These are phyloP conservation scores for Backusella parvicylindrica DNA, from an alignment of 192 early-diverging fungal species.

Conservation along the genomic window DNA sequence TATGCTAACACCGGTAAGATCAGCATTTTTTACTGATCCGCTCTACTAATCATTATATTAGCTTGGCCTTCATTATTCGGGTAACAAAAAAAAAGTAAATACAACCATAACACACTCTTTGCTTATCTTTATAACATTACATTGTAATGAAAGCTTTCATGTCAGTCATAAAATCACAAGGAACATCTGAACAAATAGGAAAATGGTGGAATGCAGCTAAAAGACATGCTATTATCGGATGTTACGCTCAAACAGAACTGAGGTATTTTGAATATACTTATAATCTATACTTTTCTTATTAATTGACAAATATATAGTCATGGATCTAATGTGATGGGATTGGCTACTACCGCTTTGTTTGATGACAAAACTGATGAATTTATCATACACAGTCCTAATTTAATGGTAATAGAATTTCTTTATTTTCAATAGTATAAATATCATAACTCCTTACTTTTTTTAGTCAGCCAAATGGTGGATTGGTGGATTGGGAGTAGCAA, in stretches of 20 bases:
- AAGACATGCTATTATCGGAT: slow-evolving; percentile 72
- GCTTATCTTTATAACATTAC: not conserved
- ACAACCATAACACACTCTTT: not conserved
- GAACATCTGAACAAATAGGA: slow-evolving; percentile 64
- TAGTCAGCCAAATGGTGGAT: slow-evolving; percentile 73
- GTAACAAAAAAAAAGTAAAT: slow-evolving; percentile 31
- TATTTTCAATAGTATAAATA: not conserved
- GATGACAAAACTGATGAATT: slow-evolving; percentile 71
- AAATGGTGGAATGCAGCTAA: slow-evolving; percentile 65
- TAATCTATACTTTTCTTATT: slow-evolving; percentile 44
- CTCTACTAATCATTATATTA: not conserved
- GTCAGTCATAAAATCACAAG: slow-evolving; percentile 66
- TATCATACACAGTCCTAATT: slow-evolving; percentile 66
- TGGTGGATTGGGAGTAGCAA: slow-evolving; percentile 65
- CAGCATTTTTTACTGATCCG: not conserved
- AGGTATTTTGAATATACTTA: not conserved
- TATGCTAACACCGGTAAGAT: slow-evolving; percentile 39
- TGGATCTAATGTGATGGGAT: slow-evolving; percentile 65
- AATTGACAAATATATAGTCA: slow-evolving; percentile 22
- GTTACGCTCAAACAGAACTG: slow-evolving; percentile 81
- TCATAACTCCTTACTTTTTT: not conserved
- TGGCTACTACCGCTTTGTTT: slow-evolving; percentile 77
- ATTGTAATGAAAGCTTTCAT: slow-evolving; percentile 55
- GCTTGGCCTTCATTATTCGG: slow-evolving; percentile 24
- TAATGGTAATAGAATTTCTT: slow-evolving; percentile 12